Conservation (phyloP, 306 rosid genomes). For the Lagenaria siceraria region DNA sequence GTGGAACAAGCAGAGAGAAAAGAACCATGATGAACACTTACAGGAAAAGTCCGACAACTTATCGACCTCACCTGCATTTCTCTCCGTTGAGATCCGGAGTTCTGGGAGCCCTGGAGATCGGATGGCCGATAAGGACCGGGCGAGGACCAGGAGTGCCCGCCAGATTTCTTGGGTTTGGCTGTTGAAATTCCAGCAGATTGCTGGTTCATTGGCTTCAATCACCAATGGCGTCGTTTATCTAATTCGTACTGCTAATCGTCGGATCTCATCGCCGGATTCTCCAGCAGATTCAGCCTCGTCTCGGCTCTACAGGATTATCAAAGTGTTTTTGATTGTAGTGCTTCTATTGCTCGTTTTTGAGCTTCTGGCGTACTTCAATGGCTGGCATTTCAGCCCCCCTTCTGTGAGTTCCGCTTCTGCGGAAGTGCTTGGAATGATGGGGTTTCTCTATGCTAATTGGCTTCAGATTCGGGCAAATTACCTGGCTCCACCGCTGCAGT, state of each 20-base stretch:
- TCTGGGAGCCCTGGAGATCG: conserved; percentile 19
- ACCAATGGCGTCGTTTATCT: conserved; percentile 29
- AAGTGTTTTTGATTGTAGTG: conserved; percentile 47
- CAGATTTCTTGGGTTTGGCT: conserved; percentile 73
- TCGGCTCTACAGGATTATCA: conserved; percentile 57
- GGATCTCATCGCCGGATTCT: conserved; percentile 38
- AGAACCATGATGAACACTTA: conserved; percentile 14
- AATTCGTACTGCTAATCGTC: conserved; percentile 56
- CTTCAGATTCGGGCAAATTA: conserved; percentile 50
- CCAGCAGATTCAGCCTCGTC: conserved; percentile 53
- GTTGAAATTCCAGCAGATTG: conserved; percentile 58
- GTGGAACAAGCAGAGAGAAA: conserved; percentile 90
- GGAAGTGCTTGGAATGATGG: conserved; percentile 55
- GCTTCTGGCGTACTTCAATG: conserved; percentile 77
- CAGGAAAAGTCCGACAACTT: conserved; percentile 19
- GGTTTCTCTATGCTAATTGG: conserved; percentile 53
- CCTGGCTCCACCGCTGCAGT: conserved; percentile 81
- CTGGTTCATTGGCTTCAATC: conserved; percentile 32
- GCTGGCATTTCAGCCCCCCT: conserved; percentile 93
- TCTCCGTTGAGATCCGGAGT: conserved; percentile 35
- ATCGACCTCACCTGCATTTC: conserved; percentile 1
- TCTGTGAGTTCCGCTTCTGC: conserved; percentile 38
- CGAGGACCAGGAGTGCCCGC: conserved; percentile 62
- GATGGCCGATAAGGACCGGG: conserved; percentile 46
- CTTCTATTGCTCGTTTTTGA: conserved; percentile 48